Percentiles rank a stretch among this genome's conserved stretches.
Evolutionary conservation across 2,329 filamentous ascomycete species (phyloP).

Genomic region (Neurospora crassa): DNA sequence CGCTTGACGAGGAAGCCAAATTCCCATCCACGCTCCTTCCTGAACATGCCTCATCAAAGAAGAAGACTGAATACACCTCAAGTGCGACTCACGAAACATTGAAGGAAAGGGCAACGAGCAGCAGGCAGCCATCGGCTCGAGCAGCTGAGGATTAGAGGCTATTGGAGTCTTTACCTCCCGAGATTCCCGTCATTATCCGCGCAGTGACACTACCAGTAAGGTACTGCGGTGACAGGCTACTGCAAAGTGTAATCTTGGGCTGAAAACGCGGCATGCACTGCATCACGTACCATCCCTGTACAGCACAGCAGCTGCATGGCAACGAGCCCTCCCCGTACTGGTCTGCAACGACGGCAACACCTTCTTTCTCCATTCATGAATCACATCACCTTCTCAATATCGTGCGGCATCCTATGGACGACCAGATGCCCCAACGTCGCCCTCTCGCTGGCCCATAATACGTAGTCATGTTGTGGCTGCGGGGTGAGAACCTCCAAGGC

Average conservation of each 20-base stretch:
- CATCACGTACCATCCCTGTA: background rate
- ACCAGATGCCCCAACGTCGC: background rate
- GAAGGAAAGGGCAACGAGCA: background rate
- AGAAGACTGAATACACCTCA: background rate
- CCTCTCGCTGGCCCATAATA: background rate
- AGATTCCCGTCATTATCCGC: background rate
- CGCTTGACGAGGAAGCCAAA: background rate
- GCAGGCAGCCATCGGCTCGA: background rate
- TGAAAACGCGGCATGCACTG: background rate
- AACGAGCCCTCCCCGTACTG: background rate
- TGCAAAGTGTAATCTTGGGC: background rate
- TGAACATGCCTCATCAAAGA: background rate
- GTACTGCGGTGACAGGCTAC: background rate
- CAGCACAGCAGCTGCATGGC: slow-evolving; percentile 3
- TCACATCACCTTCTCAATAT: background rate
- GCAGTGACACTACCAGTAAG: background rate
- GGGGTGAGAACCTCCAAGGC: background rate
- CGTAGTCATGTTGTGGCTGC: background rate
- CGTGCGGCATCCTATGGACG: background rate
- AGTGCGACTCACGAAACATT: background rate
- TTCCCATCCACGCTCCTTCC: background rate
- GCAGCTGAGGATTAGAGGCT: background rate
- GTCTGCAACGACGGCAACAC: background rate
- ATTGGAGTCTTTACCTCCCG: background rate
- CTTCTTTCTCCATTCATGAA: background rate